phyloP scores from a whole-genome alignment of 768 basidiomycete species.

The Serpula lacrymans region DNA sequence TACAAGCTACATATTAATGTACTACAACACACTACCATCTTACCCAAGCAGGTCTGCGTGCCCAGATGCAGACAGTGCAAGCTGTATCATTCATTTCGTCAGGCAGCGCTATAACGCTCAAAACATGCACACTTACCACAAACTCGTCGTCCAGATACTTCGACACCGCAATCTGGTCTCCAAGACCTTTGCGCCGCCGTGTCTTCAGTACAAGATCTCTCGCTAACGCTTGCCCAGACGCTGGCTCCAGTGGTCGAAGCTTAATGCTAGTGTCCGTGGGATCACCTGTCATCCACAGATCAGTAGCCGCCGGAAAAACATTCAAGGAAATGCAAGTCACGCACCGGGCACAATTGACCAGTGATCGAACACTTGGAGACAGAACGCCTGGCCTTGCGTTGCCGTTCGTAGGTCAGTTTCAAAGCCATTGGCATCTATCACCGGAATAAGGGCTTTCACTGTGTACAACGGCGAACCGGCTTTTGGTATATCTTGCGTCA shows the following conservation, averaged over 20 bases:
- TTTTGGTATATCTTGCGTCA: slow-evolving; percentile 97
- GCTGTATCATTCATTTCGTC: slow-evolving; percentile 40
- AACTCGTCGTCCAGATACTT: slow-evolving; percentile 98
- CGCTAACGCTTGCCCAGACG: slow-evolving; percentile 92
- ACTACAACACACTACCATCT: slow-evolving; percentile 17
- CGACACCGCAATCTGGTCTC: slow-evolving; percentile 95
- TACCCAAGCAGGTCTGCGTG: slow-evolving; percentile 87
- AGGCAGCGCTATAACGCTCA: slow-evolving; percentile 2
- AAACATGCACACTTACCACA: slow-evolving; percentile 53
- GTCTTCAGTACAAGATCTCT: slow-evolving; percentile 96
- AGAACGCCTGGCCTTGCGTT: slow-evolving; percentile 99
- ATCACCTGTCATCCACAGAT: slow-evolving; percentile 58
- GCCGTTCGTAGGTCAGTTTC: slow-evolving; percentile 97
- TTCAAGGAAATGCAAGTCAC: slow-evolving; percentile 19
- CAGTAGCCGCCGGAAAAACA: not conserved
- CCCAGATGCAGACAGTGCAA: slow-evolving; percentile 93
- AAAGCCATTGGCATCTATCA: slow-evolving; percentile 98
- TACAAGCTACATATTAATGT: slow-evolving; percentile 12
- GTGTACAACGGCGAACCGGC: slow-evolving; percentile 98
- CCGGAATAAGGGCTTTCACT: slow-evolving; percentile 96
- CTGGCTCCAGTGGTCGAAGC: slow-evolving; percentile 93
- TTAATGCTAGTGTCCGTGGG: slow-evolving; percentile 97
- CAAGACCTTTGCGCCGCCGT: slow-evolving; percentile 91
- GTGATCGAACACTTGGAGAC: slow-evolving; percentile 95
- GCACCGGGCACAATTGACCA: slow-evolving; percentile 97